These are phyloP conservation scores for Aspergillus calidoustus DNA, from an alignment of 2,329 filamentous ascomycete species.

Conservation along the genomic window DNA sequence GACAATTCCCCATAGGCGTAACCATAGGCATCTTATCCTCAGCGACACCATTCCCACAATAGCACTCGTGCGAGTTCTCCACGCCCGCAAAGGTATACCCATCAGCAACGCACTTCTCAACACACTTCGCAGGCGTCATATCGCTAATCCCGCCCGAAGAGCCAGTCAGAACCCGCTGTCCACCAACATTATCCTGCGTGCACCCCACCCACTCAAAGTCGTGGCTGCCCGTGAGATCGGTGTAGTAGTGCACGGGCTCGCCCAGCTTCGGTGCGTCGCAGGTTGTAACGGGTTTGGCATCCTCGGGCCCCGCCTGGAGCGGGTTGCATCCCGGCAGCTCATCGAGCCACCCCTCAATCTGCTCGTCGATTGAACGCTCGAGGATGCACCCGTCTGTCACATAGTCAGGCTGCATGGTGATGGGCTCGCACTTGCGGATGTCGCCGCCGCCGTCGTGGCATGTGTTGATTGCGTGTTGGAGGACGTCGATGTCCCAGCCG, in stretches of 20 bases:
- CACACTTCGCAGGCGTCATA: constrained; percentile 11
- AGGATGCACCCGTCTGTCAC: constrained; percentile 8
- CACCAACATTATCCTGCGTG: constrained; percentile 4
- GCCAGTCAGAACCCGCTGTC: neutral
- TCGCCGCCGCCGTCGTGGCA: constrained; percentile 8
- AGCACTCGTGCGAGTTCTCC: constrained; percentile 11
- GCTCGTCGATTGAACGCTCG: constrained; percentile 8
- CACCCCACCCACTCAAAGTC: constrained; percentile 12
- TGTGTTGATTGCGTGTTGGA: constrained; percentile 8
- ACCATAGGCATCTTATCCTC: neutral
- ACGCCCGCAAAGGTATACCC: constrained; percentile 12
- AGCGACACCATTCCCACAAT: constrained; percentile 9
- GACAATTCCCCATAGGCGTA: constrained; percentile 13
- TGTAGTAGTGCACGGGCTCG: constrained; percentile 10
- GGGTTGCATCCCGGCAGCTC: constrained; percentile 14
- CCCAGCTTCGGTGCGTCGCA: constrained; percentile 1
- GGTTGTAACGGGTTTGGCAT: neutral
- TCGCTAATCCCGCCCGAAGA: neutral
- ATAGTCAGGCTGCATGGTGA: neutral
- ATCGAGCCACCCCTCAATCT: constrained; percentile 10
- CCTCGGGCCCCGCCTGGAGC: constrained; percentile 1
- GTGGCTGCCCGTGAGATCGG: neutral
- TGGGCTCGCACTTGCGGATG: neutral
- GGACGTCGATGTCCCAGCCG: constrained; percentile 7
- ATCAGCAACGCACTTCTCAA: constrained; percentile 1